Evolutionary conservation across 176 grass and related monocot species (phyloP).

Genomic region (Carex pumila): DNA sequence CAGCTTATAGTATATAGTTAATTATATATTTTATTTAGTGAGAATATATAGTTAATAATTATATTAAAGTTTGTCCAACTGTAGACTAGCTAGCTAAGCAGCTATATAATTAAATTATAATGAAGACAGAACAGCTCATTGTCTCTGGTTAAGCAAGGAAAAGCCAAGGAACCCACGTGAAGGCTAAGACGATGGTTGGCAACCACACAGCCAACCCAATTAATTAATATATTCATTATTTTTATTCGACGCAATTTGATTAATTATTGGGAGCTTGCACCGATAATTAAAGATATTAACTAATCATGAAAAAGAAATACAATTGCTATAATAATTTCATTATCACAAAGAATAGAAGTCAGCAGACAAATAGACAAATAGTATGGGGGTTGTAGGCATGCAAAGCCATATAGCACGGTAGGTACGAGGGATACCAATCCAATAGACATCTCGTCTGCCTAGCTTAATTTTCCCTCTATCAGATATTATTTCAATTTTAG

Average conservation of each 20-base stretch:
- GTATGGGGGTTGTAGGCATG: conserved; percentile 2
- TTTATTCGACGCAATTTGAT: neutral
- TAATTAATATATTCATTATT: conserved; percentile 12
- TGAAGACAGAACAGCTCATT: conserved; percentile 25
- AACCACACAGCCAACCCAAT: conserved; percentile 14
- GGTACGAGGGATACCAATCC: neutral
- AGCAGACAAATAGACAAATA: conserved; percentile 16
- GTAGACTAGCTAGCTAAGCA: neutral
- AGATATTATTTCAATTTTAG: too few species aligned
- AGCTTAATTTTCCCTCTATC: neutral
- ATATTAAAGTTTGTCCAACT: neutral
- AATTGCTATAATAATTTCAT: neutral
- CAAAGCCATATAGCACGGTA: neutral
- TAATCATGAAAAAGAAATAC: conserved; percentile 19
- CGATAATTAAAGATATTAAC: conserved; percentile 16
- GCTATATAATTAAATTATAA: neutral
- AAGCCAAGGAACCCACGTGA: conserved; percentile 21
- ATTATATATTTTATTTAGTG: neutral
- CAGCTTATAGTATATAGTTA: neutral
- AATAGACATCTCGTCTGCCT: conserved; percentile 21
- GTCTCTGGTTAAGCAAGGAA: conserved; percentile 15
- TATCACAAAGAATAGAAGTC: neutral
- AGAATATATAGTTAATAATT: neutral
- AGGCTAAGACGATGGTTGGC: conserved; percentile 12
- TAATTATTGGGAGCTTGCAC: conserved; percentile 10